Conservation (phyloP, 2,329 filamentous ascomycete genomes). For the Podosphaera fusca region DNA sequence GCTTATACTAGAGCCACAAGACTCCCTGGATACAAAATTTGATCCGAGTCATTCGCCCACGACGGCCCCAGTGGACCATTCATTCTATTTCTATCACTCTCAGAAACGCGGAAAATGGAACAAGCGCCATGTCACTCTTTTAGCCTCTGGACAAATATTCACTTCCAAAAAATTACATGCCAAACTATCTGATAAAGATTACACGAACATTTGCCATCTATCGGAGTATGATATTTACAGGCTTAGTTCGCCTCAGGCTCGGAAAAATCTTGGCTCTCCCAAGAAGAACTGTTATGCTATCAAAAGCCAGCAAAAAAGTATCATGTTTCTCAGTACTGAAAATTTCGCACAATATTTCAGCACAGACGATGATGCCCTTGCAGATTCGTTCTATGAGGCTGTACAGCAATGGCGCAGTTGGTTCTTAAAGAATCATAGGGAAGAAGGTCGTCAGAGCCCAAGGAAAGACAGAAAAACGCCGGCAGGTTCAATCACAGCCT, state of each 20-base stretch:
- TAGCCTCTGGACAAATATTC: constrained; percentile 46
- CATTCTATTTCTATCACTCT: constrained; percentile 56
- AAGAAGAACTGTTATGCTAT: constrained; percentile 71
- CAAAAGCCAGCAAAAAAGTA: constrained; percentile 77
- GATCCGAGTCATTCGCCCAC: constrained; percentile 38
- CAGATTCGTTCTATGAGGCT: constrained; percentile 43
- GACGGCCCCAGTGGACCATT: constrained; percentile 41
- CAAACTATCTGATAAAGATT: constrained; percentile 38
- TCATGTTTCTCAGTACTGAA: constrained; percentile 57
- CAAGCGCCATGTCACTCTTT: constrained; percentile 58
- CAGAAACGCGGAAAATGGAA: constrained; percentile 70
- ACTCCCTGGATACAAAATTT: constrained; percentile 35
- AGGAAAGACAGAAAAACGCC: constrained; percentile 7
- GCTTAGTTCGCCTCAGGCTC: constrained; percentile 42
- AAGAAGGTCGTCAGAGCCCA: constrained; percentile 14
- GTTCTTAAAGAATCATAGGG: constrained; percentile 60
- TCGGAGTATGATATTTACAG: constrained; percentile 85
- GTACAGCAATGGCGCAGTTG: constrained; percentile 75
- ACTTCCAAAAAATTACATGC: constrained; percentile 48
- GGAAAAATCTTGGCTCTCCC: constrained; percentile 55
- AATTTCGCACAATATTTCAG: constrained; percentile 88
- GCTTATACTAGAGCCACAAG: constrained; percentile 39
- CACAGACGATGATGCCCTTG: constrained; percentile 45
- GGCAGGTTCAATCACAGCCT: constrained; percentile 28
- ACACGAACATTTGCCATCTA: constrained; percentile 53